Evolutionary conservation across 2,329 filamentous ascomycete genomes (phyloP).

Genomic region (Aspergillus sp.): DNA sequence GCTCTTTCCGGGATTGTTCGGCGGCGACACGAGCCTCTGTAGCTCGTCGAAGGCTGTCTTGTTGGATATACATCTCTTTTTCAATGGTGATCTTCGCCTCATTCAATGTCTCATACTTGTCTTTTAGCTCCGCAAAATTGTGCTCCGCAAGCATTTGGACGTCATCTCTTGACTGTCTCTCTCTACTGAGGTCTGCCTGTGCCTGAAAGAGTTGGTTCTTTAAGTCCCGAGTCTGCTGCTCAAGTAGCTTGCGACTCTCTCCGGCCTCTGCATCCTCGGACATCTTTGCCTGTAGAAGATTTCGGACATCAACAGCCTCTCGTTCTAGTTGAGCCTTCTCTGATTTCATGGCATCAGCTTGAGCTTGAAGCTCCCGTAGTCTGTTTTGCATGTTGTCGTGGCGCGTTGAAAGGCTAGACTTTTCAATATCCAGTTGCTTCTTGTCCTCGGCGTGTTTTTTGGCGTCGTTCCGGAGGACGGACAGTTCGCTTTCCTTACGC

Average conservation of each 20-base stretch:
- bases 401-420: slow-evolving; percentile 66
- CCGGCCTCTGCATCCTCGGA: slow-evolving; percentile 85
- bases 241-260: slow-evolving; percentile 77
- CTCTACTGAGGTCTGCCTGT: slow-evolving; percentile 84
- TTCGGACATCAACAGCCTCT: slow-evolving; percentile 85
- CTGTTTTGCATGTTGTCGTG: slow-evolving; percentile 76
- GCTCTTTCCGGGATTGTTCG: slow-evolving; percentile 85
- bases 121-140: slow-evolving; percentile 76
- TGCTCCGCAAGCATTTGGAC: slow-evolving; percentile 88
- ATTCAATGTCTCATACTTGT: slow-evolving; percentile 82
- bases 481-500: slow-evolving; percentile 89
- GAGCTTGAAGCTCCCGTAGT: slow-evolving; percentile 81
- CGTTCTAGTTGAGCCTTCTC: slow-evolving; percentile 82
- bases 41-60: slow-evolving; percentile 83
- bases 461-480: slow-evolving; percentile 79
- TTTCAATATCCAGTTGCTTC: slow-evolving; percentile 75
- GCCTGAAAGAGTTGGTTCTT: slow-evolving; percentile 82
- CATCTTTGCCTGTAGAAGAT: slow-evolving; percentile 80
- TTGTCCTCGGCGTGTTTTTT: slow-evolving; percentile 81
- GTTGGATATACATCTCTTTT: slow-evolving; percentile 94
- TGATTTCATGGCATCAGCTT: slow-evolving; percentile 80
- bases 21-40: slow-evolving; percentile 76
- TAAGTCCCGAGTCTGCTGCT: slow-evolving; percentile 82
- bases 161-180: slow-evolving; percentile 90
- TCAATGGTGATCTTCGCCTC: slow-evolving; percentile 97